Evolutionary conservation across 208 protist genomes (phyloP), one percentile per base, ranked within the genome.

Genomic region (Trypanosoma lewisi): DNA sequence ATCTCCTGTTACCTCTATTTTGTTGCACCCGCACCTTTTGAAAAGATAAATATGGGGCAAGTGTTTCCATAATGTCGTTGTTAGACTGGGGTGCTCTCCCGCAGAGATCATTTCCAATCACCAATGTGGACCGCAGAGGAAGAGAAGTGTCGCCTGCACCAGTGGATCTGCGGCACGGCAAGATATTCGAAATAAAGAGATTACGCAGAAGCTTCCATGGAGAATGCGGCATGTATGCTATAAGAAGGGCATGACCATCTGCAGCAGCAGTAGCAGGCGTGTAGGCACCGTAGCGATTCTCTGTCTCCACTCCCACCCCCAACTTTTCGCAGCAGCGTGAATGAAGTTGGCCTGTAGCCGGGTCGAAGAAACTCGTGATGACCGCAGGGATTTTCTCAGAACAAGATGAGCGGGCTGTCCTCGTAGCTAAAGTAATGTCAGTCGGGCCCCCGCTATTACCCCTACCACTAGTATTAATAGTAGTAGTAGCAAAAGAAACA

Each of bases 171-270:
- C 27, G 12, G 1, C n/a, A 14, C 0, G 71, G 64, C 73, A 68
- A 17, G 27, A 60, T 75, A 48, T 80, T 83, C 2, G 74, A 61
- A 33, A 71, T 69, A 42, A 87, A 66, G 23, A 74, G 30, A 63
- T 91, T 91, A 55, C 81, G 78, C n/a, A 87, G 53, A 41, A 91
- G 50, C 27, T 63, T 51, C 84, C 84, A 91, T 7, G 84, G 84
- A 42, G 75, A 78, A 67, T 85, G 80, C 5, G 80, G 84, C 49
- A 85, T 76, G 58, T 82, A 91, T 14, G 82, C 69, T n/a, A 87
- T 63, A 19, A 82, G 58, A 9, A 85, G 19, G 16, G 73, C 57
- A 12, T 51, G 16, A 11, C 30, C 4, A 16, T 42, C 55, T n/a
- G n/a, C n/a, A n/a, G n/a, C n/a, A n/a, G n/a, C n/a, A n/a, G n/a